Conservation (phyloP, 2,329 filamentous ascomycete genomes). For the Xylariaceae sp. region DNA sequence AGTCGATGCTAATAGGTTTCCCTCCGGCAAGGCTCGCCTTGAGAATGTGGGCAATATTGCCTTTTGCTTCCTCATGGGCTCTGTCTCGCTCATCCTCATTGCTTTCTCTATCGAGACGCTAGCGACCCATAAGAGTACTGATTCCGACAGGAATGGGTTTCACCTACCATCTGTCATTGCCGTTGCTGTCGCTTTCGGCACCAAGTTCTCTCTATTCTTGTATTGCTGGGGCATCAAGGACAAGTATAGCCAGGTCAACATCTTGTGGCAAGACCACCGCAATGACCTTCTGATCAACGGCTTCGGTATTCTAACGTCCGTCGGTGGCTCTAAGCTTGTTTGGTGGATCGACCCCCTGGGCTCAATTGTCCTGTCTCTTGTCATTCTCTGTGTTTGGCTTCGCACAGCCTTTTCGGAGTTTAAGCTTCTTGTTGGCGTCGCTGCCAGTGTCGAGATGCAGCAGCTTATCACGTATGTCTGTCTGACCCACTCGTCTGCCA, state of each 20-base stretch:
- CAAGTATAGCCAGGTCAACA: slow-evolving; percentile 85
- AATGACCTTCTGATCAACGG: slow-evolving; percentile 98
- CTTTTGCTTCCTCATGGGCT: slow-evolving; percentile 94
- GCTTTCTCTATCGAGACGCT: slow-evolving; percentile 78
- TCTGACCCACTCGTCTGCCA: slow-evolving; percentile 80
- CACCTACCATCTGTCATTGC: slow-evolving; percentile 80
- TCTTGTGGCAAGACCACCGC: slow-evolving; percentile 94
- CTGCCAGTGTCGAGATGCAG: slow-evolving; percentile 77
- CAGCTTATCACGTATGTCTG: slow-evolving; percentile 95
- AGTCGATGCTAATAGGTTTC: slow-evolving; percentile 82
- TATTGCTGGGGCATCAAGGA: slow-evolving; percentile 92
- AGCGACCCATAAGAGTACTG: slow-evolving; percentile 41
- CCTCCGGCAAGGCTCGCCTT: slow-evolving; percentile 86
- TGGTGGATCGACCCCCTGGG: slow-evolving; percentile 98
- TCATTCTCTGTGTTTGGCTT: slow-evolving; percentile 79
- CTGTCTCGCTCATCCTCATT: slow-evolving; percentile 88
- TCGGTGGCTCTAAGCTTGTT: slow-evolving; percentile 80
- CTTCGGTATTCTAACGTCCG: slow-evolving; percentile 83
- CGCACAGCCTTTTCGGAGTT: slow-evolving; percentile 86
- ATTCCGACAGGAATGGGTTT: slow-evolving; percentile 58
- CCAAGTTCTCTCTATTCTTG: slow-evolving; percentile 77
- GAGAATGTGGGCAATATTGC: slow-evolving; percentile 94
- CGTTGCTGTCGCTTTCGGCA: slow-evolving; percentile 76
- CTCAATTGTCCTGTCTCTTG: slow-evolving; percentile 73
- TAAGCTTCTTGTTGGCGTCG: slow-evolving; percentile 82